Conservation (phyloP, 768 basidiomycete genomes). For the Tylopilus subfusipes region DNA sequence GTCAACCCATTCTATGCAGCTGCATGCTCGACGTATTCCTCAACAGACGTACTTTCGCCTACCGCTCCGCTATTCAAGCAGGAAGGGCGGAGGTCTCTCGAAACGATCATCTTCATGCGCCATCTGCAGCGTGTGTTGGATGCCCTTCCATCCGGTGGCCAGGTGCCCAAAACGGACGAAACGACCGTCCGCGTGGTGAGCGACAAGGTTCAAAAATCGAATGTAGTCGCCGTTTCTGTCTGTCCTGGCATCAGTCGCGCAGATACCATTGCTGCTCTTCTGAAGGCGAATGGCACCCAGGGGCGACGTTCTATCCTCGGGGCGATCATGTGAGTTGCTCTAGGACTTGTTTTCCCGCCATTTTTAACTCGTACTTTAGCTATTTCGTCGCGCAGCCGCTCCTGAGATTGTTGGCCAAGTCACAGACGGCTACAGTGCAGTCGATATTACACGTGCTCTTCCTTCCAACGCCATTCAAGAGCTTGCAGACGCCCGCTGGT, state of each 20-base stretch:
- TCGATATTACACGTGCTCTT: constrained; percentile 79
- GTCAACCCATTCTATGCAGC: constrained; percentile 91
- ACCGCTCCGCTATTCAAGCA: constrained; percentile 39
- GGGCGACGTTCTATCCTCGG: constrained; percentile 42
- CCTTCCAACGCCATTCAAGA: constrained; percentile 76
- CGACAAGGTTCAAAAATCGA: constrained; percentile 53
- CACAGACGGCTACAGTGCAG: constrained; percentile 61
- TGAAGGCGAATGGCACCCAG: constrained; percentile 27
- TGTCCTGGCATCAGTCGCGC: constrained; percentile 73
- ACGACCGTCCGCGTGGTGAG: constrained; percentile 36
- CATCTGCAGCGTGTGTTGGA: constrained; percentile 86
- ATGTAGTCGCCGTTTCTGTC: constrained; percentile 70
- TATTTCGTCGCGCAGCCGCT: constrained; percentile 68
- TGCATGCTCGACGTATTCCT: constrained; percentile 46
- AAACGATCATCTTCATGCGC: constrained; percentile 59
- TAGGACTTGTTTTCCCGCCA: background rate
- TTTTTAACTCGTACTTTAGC: constrained; percentile 35
- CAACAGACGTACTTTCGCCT: constrained; percentile 26
- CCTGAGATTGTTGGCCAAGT: constrained; percentile 66
- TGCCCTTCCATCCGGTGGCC: constrained; percentile 64
- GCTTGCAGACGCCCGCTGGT: constrained; percentile 28
- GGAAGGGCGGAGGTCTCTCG: constrained; percentile 65
- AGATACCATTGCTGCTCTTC: constrained; percentile 56
- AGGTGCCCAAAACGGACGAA: constrained; percentile 41
- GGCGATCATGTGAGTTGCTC: constrained; percentile 44